These are phyloP conservation scores for Begonia masoniana DNA, from an alignment of 306 rosid genomes.

Conservation along the genomic window DNA sequence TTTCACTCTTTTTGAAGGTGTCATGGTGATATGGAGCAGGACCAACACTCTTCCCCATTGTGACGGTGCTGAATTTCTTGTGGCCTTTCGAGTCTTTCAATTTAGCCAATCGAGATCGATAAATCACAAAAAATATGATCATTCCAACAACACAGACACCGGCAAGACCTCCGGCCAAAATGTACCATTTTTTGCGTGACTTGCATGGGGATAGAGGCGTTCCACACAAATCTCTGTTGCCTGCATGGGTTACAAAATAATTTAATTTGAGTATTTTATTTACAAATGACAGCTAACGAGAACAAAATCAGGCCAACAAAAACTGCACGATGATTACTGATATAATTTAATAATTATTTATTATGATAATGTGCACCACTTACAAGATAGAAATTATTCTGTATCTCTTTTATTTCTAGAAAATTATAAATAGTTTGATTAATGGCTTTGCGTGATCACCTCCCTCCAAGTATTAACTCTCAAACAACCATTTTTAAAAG, in stretches of 20 bases:
- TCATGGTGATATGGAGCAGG: constrained; percentile 13
- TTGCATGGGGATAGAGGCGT: constrained; percentile 43
- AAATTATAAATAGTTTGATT: too few relatives aligned
- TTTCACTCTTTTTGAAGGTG: constrained; percentile 17
- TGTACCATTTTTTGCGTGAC: constrained; percentile 15
- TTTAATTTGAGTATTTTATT: too few relatives aligned
- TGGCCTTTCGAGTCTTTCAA: neutral
- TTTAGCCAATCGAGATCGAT: constrained; percentile 3
- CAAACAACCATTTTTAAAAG: too few relatives aligned
- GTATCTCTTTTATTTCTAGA: too few relatives aligned
- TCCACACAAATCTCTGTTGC: constrained; percentile 59
- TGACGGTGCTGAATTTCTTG: neutral
- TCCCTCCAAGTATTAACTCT: too few relatives aligned
- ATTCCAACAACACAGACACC: constrained; percentile 22
- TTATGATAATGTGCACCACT: too few relatives aligned
- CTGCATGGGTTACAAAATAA: constrained; percentile 12
- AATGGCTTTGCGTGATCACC: too few relatives aligned
- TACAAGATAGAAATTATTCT: too few relatives aligned
- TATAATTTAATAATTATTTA: too few relatives aligned
- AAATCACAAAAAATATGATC: constrained; percentile 12
- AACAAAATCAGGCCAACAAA: neutral
- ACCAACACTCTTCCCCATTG: constrained; percentile 4
- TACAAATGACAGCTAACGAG: too few relatives aligned
- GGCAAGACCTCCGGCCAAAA: constrained; percentile 11
- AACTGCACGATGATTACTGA: too few relatives aligned